Evolutionary conservation across 2,329 filamentous ascomycete genomes (phyloP).

Genomic region (Claviceps sp.): DNA sequence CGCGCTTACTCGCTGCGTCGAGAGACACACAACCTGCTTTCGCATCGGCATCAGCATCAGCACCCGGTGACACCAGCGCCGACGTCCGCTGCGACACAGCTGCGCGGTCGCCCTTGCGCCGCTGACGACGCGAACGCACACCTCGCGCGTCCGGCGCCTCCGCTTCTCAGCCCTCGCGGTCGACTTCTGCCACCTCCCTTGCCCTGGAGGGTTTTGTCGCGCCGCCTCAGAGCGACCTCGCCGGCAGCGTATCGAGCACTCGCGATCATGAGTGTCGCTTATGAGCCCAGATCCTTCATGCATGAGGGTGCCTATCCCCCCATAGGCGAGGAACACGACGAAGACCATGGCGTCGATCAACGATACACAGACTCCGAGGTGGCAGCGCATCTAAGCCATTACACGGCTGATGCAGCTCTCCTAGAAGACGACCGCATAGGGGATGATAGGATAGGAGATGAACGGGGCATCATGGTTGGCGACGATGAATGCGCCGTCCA

Average conservation of each 20-base stretch:
- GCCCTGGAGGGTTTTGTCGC: slow-evolving; percentile 5
- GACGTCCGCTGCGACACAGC: background rate
- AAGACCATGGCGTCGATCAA: slow-evolving; percentile 27
- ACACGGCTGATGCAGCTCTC: slow-evolving; percentile 23
- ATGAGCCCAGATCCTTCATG: slow-evolving; percentile 35
- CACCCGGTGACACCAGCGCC: slow-evolving; percentile 1
- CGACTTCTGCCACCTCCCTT: slow-evolving; percentile 6
- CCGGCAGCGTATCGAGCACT: slow-evolving; percentile 9
- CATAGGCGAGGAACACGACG: slow-evolving; percentile 30
- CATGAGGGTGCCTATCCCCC: slow-evolving; percentile 34
- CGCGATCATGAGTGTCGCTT: slow-evolving; percentile 36
- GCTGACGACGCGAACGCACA: background rate
- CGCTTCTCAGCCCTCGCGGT: slow-evolving; percentile 1
- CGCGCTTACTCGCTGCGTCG: slow-evolving; percentile 7
- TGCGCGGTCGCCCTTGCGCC: background rate
- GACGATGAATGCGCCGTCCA: slow-evolving; percentile 23
- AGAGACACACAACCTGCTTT: slow-evolving; percentile 6
- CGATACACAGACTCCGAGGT: slow-evolving; percentile 30
- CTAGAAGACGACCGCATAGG: slow-evolving; percentile 11
- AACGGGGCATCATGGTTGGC: slow-evolving; percentile 17
- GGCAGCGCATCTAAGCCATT: slow-evolving; percentile 29
- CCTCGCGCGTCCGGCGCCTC: slow-evolving; percentile 6
- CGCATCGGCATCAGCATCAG: slow-evolving; percentile 2
- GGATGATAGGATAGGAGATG: background rate
- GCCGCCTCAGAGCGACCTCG: slow-evolving; percentile 5